phyloP scores from a whole-genome alignment of 441 rosid species.

The Aleurites moluccanus region DNA sequence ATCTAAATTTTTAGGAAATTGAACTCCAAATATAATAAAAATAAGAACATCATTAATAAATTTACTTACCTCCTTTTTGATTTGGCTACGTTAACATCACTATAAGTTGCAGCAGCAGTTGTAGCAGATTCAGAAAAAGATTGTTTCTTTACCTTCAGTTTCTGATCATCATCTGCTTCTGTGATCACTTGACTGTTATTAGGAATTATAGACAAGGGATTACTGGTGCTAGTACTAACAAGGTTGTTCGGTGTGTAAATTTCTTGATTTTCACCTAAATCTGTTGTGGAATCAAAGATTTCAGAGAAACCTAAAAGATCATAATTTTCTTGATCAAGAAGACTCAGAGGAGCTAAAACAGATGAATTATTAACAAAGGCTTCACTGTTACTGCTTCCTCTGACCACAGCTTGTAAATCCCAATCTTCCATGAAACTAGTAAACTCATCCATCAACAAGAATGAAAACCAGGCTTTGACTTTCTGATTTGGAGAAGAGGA shows the following conservation, averaged over 20 bases:
- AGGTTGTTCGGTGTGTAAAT: conserved; percentile 32
- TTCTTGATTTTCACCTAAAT: conserved; percentile 7
- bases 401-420: conserved; percentile 65
- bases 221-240: conserved; percentile 25
- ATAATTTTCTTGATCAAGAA: conserved; percentile 6
- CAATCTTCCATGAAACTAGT: conserved; percentile 47
- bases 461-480: conserved; percentile 4
- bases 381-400: conserved; percentile 38
- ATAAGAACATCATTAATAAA: not conserved
- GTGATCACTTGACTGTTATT: conserved; percentile 26
- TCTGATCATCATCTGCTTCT: conserved; percentile 4
- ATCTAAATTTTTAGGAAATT: not conserved
- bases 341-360: conserved; percentile 10
- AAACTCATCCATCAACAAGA: conserved; percentile 31
- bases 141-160: conserved; percentile 11
- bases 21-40: not conserved
- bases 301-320: conserved; percentile 7
- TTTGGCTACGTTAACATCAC: conserved; percentile 32
- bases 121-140: conserved; percentile 25
- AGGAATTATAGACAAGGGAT: not conserved
- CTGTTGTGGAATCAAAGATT: not conserved
- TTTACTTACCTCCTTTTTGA: conserved; percentile 52
- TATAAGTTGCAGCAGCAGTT: conserved; percentile 12
- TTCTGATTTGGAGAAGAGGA: not conserved
- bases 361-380: conserved; percentile 3